Base-by-base conservation (phyloP, 176 grass and related monocot genomes). In the Aegilops speltoides region DNA sequence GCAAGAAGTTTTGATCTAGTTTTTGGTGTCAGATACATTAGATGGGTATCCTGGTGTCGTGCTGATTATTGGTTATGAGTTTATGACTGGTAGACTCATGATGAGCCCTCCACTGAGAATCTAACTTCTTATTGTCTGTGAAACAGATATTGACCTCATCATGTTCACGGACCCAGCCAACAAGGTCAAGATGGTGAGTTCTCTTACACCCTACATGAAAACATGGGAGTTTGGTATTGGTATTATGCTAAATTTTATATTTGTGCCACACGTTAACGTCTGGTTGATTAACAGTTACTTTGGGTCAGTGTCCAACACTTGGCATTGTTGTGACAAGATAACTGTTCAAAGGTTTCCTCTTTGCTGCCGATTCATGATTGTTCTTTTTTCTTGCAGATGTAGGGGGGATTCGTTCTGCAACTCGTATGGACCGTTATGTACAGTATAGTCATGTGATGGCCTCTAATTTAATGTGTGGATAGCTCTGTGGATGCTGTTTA, bases 131-230 rank as follows among this genome's bases (percentile, higher is more conserved):
- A 78, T 82, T 25, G 82, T 77, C 78, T 88, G 73, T 85, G 45
- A 13, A 82, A 83, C 86, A 98, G 91, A 60, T 98, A 26, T 3
- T 43, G 75, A 83, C 89, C 6, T 88, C 88, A 17, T 86, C 93
- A 50, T 93, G 90, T 87, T 88, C 65, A 4, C 79, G 88, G n/a
- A 90, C 85, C 37, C 91, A 91, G 56, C 38, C 91, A 64, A 73
- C 73, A 54, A 86, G 89, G 56, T 90, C 91, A 85, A 93, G 87
- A 91, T 93, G 91, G 22, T 86, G 68, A 90, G 74, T 83, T 83
- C 82, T 85, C 50, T 41, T 83, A 19, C 32, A 72, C 34, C 84
- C 66, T 77, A 23, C 3, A 72, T 54, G 37, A 43, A 77, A 62
- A 43, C 17, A 24, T 11, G 3, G 13, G 34, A 63, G 12, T 52